Evolutionary conservation across 192 early-diverging fungal species (phyloP).

Genomic region (Blastocladiella britannica): DNA sequence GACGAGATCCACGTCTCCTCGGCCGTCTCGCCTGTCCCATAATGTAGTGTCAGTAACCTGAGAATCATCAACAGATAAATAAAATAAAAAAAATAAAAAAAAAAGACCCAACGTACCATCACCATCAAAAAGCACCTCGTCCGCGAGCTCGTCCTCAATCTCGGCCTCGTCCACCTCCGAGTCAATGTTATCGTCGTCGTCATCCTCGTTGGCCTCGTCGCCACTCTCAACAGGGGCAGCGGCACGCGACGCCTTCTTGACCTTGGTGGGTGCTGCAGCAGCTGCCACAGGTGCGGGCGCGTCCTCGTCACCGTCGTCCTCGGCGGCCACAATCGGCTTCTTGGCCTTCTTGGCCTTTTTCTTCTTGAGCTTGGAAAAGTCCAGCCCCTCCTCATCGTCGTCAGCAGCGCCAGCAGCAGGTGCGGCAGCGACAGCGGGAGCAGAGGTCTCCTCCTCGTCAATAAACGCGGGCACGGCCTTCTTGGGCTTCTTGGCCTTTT

Average conservation of each 20-base stretch:
- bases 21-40: slow-evolving; percentile 40
- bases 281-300: slow-evolving; percentile 7
- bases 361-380: slow-evolving; percentile 32
- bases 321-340: slow-evolving; percentile 18
- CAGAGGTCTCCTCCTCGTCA: slow-evolving; percentile 8
- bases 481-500: slow-evolving; percentile 26
- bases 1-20: slow-evolving; percentile 70
- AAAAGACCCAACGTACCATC: slow-evolving; percentile 11
- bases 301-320: slow-evolving; percentile 5
- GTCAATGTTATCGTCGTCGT: slow-evolving; percentile 14
- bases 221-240: no score
- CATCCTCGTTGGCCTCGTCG: slow-evolving; percentile 14
- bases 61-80: slow-evolving; percentile 4
- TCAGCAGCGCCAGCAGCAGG: slow-evolving; percentile 3
- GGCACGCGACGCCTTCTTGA: slow-evolving; percentile 1
- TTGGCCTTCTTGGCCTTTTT: slow-evolving; percentile 35
- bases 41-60: slow-evolving; percentile 52
- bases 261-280: neutral
- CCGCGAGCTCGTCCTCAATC: no score
- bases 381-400: slow-evolving; percentile 13
- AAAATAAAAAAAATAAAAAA: neutral
- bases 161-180: slow-evolving; percentile 10
- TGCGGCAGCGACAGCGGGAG: slow-evolving; percentile 5
- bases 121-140: slow-evolving; percentile 14
- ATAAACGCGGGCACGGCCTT: slow-evolving; percentile 11